Evolutionary conservation across 306 rosid species (phyloP).

Genomic region (Echinosophora koreensis): DNA sequence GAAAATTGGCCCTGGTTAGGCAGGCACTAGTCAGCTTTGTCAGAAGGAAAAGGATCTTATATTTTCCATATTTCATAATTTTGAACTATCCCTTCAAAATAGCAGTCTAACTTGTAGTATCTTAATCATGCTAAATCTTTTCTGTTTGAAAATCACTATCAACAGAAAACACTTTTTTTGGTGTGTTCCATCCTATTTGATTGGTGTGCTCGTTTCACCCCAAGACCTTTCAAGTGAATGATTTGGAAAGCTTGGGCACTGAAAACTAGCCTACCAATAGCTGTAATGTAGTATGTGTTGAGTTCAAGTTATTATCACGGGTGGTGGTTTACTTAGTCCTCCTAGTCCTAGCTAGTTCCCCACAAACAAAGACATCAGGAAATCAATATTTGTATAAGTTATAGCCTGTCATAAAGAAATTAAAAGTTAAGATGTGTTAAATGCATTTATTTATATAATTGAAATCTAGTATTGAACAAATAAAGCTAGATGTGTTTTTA

Average conservation of each 20-base stretch:
- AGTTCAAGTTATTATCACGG: neutral
- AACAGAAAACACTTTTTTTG: conserved; percentile 29
- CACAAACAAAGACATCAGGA: conserved; percentile 7
- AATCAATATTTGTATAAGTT: neutral
- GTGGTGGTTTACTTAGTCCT: neutral
- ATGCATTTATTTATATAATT: too few species aligned
- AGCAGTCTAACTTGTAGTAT: conserved; percentile 41
- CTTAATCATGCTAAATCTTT: conserved; percentile 41
- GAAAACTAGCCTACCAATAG: neutral
- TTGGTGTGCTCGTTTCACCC: neutral
- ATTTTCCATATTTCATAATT: conserved; percentile 34
- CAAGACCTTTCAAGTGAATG: neutral
- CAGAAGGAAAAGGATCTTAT: conserved; percentile 47
- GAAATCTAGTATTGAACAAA: too few species aligned
- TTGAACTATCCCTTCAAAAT: conserved; percentile 46
- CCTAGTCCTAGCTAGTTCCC: neutral
- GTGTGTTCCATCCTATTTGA: conserved; percentile 39
- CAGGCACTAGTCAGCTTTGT: conserved; percentile 43
- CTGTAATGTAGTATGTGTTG: conserved; percentile 10
- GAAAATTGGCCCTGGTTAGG: conserved; percentile 41
- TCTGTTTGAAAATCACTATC: conserved; percentile 39
- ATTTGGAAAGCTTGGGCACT: conserved; percentile 21
- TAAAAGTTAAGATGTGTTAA: too few species aligned
- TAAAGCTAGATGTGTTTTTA: too few species aligned
- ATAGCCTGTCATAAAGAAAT: neutral